Conservation (phyloP, 2,329 filamentous ascomycete genomes). For the Diaporthe sp. region DNA sequence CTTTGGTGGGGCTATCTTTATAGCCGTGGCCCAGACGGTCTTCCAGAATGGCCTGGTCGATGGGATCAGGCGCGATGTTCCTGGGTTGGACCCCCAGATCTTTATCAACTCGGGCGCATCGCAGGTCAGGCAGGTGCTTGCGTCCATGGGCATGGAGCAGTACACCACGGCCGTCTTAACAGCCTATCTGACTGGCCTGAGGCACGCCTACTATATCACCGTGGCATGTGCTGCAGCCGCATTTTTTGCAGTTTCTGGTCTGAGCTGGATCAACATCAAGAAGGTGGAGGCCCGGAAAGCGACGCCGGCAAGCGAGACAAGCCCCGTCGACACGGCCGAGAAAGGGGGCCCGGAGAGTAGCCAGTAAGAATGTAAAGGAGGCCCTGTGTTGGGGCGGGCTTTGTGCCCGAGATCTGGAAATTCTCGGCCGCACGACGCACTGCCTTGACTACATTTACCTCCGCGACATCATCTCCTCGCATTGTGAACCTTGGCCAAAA, state of each 20-base stretch:
- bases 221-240: constrained; percentile 62
- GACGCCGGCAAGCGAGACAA: constrained; percentile 30
- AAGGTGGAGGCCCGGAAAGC: constrained; percentile 46
- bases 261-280: constrained; percentile 70
- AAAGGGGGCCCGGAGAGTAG: not conserved
- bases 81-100: constrained; percentile 36
- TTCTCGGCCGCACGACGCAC: not conserved
- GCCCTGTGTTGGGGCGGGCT: not conserved
- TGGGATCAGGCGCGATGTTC: constrained; percentile 49
- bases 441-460: too few species aligned
- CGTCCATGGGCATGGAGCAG: constrained; percentile 56
- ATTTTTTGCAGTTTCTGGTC: constrained; percentile 58
- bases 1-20: constrained; percentile 74
- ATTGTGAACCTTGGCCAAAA: not conserved
- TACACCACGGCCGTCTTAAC: constrained; percentile 59
- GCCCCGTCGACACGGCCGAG: not conserved
- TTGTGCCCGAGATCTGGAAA: not conserved
- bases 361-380: not conserved
- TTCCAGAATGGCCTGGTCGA: constrained; percentile 74
- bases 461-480: not conserved
- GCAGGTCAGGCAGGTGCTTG: constrained; percentile 61
- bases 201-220: constrained; percentile 66
- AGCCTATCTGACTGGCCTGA: constrained; percentile 65
- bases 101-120: constrained; percentile 48
- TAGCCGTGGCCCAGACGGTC: constrained; percentile 75